Conservation (phyloP, 2,329 filamentous ascomycete species). For the Calonectria naviculata region DNA sequence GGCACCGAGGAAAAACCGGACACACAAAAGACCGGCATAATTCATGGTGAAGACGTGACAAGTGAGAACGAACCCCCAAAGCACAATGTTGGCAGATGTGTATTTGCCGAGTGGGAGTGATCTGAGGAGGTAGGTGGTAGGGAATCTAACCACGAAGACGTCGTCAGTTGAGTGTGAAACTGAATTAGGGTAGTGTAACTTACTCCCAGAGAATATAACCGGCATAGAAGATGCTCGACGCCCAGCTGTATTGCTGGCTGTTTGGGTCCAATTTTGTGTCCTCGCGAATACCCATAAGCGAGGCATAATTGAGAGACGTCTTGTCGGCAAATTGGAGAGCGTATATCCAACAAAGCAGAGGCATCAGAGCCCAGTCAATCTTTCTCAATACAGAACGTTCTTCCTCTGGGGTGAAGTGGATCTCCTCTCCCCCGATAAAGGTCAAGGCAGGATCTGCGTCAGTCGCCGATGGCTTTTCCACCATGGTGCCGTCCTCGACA, state of each 20-base stretch:
- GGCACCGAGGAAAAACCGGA: conserved; percentile 37
- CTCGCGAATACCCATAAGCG: conserved; percentile 48
- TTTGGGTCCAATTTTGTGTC: conserved; percentile 28
- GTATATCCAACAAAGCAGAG: conserved; percentile 45
- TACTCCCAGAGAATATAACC: conserved; percentile 26
- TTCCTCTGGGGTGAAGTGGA: conserved; percentile 29
- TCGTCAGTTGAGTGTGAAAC: background rate
- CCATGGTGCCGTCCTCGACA: conserved; percentile 9
- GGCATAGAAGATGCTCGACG: conserved; percentile 26
- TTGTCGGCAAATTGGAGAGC: conserved; percentile 46
- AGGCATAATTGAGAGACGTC: conserved; percentile 46
- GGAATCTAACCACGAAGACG: conserved; percentile 1
- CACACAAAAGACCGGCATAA: conserved; percentile 33
- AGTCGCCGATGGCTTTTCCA: background rate
- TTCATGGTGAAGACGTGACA: conserved; percentile 33
- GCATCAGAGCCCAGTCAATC: conserved; percentile 45
- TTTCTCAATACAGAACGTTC: conserved; percentile 39
- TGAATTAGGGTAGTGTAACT: background rate
- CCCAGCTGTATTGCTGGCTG: conserved; percentile 24
- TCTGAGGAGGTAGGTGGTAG: conserved; percentile 46
- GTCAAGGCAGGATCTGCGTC: conserved; percentile 11
- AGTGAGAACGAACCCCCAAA: conserved; percentile 51
- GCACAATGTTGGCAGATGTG: conserved; percentile 47
- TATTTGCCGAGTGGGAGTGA: conserved; percentile 48
- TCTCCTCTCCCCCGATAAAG: conserved; percentile 11